Percentiles rank a stretch among this genome's conserved stretches.
Conservation (phyloP, 192 early-diverging fungal genomes). For the Radiomyces spectabilis region DNA sequence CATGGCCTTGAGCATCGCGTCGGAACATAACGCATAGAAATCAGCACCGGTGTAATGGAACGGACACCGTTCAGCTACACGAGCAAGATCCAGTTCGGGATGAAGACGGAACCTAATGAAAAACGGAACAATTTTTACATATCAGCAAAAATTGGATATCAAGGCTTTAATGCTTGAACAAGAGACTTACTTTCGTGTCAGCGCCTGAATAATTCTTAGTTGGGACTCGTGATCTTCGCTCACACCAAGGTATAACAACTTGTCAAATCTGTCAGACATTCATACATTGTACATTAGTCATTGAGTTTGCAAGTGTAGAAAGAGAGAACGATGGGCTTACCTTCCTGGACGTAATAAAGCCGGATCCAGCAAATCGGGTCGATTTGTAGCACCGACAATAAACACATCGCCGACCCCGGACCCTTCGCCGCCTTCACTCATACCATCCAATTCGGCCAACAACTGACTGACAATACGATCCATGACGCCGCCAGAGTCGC, state of each 20-base stretch:
- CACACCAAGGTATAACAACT: conserved; percentile 95
- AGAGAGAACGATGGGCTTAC: conserved; percentile 31
- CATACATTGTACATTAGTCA: too few relatives aligned
- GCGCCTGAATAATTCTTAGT: conserved; percentile 81
- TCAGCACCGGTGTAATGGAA: conserved; percentile 96
- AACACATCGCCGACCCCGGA: conserved; percentile 71
- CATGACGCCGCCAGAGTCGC: conserved; percentile 98
- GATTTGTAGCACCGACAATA: conserved; percentile 98
- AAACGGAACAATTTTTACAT: too few relatives aligned
- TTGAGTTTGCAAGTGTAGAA: too few relatives aligned
- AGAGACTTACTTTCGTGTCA: conserved; percentile 76
- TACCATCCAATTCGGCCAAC: conserved; percentile 93
- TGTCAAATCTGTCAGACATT: conserved; percentile 83
- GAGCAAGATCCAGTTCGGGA: conserved; percentile 64
- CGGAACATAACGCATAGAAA: conserved; percentile 96
- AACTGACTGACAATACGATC: conserved; percentile 97
- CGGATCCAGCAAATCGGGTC: conserved; percentile 93
- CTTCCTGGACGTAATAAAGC: conserved; percentile 91
- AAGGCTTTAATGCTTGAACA: background rate
- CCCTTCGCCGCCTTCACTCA: conserved; percentile 47
- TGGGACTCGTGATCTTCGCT: conserved; percentile 82
- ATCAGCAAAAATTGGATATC: too few relatives aligned
- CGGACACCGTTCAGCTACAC: conserved; percentile 79
- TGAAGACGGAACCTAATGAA: conserved; percentile 77
- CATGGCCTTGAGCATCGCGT: conserved; percentile 97